Base-by-base conservation (phyloP, 169 alveolate genomes). In the Plasmodium cynomolgi region DNA sequence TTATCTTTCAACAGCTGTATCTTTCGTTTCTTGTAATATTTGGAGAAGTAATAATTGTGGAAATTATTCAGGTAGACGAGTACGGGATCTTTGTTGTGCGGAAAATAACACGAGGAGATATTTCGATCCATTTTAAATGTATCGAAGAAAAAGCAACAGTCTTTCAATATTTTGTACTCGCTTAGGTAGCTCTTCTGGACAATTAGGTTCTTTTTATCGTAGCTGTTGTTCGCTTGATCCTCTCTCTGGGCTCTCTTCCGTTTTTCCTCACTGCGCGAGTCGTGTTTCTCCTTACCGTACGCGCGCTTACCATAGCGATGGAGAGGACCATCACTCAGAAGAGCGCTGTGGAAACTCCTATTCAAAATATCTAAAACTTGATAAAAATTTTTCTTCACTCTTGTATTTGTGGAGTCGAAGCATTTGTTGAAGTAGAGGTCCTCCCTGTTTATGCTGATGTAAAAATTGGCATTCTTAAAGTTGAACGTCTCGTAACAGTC, bases 81-180 rank as follows among this genome's bases (percentile, higher is more conserved):
- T 9, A 90, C 94, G 39, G 90, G 85, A 26, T 90, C 94, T 81
- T 90, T 90, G 54, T 81, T 90, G 34, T 81, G 73, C 34, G 94
- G 94, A n/a, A 90, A 90, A 62, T 90, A 91, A 82, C 84, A 91
- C 3, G 95, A 81, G 4, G 84, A 77, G 26, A 82, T 73, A 34
- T 82, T 73, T 81, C 92, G 54, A 23, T 91, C 92, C 95, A 91
- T 91, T 82, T 91, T 91, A 82, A 91, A 82, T 1, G 95, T 81
- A 73, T 91, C 95, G 41, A 91, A 91, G 54, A 71, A 91, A 47
- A 91, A 81, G 56, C 79, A 91, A 33, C 92, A 82, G 41, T 91
- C 92, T 91, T 91, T 91, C 56, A 91, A 81, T 72, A 75, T 81
- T 82, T 91, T 91, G 62, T 91, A 91, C 9, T 91, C 92, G 37